phyloP scores from a whole-genome alignment of 208 protist genomes.

The Trypanosoma melophagium region DNA sequence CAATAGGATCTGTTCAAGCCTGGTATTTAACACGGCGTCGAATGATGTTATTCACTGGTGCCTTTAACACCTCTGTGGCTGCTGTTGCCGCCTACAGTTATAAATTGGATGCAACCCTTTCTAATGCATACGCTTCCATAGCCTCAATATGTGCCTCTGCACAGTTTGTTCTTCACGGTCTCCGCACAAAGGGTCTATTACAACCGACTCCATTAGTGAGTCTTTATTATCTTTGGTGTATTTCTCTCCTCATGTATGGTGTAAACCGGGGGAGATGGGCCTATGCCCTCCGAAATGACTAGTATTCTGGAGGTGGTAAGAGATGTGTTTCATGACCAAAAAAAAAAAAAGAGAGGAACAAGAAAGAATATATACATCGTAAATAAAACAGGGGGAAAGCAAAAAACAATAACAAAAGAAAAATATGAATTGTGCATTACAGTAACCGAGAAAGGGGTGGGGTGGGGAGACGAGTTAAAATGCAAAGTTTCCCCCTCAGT shows the following conservation, averaged over 20 bases:
- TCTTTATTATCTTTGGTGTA: constrained; percentile 48
- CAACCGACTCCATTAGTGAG: constrained; percentile 34
- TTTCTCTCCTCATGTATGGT: constrained; percentile 58
- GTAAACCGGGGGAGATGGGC: constrained; percentile 53
- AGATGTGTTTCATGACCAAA: neutral
- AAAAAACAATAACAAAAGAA: neutral
- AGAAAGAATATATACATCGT: neutral
- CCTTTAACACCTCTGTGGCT: constrained; percentile 62
- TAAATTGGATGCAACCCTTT: constrained; percentile 53
- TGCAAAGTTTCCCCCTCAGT: too few species aligned
- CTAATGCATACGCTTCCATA: constrained; percentile 53
- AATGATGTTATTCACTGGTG: constrained; percentile 67
- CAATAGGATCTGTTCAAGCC: constrained; percentile 48
- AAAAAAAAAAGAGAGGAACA: neutral
- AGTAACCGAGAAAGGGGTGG: too few species aligned
- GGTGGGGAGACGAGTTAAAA: too few species aligned
- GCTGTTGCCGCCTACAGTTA: constrained; percentile 44
- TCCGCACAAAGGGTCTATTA: constrained; percentile 52
- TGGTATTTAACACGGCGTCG: constrained; percentile 64
- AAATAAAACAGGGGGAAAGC: neutral
- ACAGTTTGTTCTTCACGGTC: constrained; percentile 68
- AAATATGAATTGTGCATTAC: too few species aligned
- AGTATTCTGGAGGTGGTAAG: neutral
- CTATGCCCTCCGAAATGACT: constrained; percentile 66
- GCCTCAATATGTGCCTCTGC: constrained; percentile 50